Conservation (phyloP, 305 asterid genomes). For the Fraxinus ornus region DNA sequence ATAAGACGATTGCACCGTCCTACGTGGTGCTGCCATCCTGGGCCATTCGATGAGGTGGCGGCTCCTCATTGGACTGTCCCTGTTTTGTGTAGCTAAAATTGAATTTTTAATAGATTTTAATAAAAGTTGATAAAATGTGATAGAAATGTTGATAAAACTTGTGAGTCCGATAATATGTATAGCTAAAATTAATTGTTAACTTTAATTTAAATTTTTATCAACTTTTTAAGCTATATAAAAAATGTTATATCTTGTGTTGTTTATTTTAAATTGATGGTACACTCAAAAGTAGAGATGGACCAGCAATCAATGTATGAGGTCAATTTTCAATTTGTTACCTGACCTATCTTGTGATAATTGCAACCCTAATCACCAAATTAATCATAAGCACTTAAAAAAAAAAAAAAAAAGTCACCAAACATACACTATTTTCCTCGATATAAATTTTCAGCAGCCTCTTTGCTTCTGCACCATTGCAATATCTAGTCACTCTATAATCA, state of each 20-base stretch:
- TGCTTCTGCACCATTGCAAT: not conserved
- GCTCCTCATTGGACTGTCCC: no score
- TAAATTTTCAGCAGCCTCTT: conserved; percentile 18
- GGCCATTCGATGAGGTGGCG: no score
- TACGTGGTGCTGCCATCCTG: no score
- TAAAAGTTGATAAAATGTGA: not conserved
- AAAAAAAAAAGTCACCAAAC: conserved; percentile 16
- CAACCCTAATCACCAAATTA: conserved; percentile 20
- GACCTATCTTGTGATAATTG: conserved; percentile 9
- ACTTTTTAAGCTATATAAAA: not conserved
- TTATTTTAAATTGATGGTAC: conserved; percentile 9
- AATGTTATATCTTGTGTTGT: not conserved
- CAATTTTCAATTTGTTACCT: conserved; percentile 33
- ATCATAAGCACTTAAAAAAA: not conserved
- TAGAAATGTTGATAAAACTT: no score
- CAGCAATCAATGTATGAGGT: conserved; percentile 27
- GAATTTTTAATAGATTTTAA: no score
- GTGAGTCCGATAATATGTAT: no score
- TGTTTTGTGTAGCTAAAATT: not conserved
- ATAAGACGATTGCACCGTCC: no score
- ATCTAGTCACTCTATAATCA: not conserved
- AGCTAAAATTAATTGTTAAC: no score
- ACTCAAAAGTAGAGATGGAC: conserved; percentile 42
- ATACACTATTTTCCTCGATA: conserved; percentile 18
- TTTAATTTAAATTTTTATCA: not conserved